Percentiles rank a stretch among this genome's conserved stretches.
phyloP scores from a whole-genome alignment of 192 early-diverging fungal species.

The Piromyces sp. region DNA sequence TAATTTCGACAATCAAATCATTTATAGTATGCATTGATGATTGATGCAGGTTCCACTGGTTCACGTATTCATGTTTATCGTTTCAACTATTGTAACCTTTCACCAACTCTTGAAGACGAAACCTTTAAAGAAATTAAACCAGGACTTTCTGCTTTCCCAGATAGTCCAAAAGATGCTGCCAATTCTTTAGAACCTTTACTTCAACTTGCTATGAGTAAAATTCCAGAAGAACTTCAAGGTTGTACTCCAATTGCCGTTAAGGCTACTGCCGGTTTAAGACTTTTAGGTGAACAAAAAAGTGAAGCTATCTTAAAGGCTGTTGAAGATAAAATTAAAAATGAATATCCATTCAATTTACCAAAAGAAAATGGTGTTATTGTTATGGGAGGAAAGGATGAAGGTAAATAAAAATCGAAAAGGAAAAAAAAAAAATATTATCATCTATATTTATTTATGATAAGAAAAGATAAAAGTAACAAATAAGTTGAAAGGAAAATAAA shows the following conservation, averaged over 20 bases:
- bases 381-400: slow-evolving; percentile 95
- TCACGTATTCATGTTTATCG: slow-evolving; percentile 93
- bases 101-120: slow-evolving; percentile 75
- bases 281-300: slow-evolving; percentile 54
- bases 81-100: slow-evolving; percentile 78
- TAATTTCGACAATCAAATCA: too few relatives aligned
- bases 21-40: slow-evolving; percentile 68
- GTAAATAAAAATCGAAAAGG: too few relatives aligned
- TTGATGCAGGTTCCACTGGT: slow-evolving; percentile 92
- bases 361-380: slow-evolving; percentile 50
- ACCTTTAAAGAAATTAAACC: slow-evolving; percentile 70
- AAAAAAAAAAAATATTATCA: too few relatives aligned
- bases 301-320: slow-evolving; percentile 58
- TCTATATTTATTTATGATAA: too few relatives aligned
- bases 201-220: slow-evolving; percentile 47
- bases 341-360: slow-evolving; percentile 55
- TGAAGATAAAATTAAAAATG: slow-evolving; percentile 33
- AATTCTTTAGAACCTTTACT: slow-evolving; percentile 61
- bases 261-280: slow-evolving; percentile 83
- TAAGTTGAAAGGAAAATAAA: too few relatives aligned
- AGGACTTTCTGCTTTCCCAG: slow-evolving; percentile 57
- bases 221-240: slow-evolving; percentile 45
- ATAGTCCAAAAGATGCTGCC: slow-evolving; percentile 61
- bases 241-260: slow-evolving; percentile 88
- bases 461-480: too few relatives aligned